Base-by-base conservation (phyloP, 345 rosid genomes). In the Populus alba region DNA sequence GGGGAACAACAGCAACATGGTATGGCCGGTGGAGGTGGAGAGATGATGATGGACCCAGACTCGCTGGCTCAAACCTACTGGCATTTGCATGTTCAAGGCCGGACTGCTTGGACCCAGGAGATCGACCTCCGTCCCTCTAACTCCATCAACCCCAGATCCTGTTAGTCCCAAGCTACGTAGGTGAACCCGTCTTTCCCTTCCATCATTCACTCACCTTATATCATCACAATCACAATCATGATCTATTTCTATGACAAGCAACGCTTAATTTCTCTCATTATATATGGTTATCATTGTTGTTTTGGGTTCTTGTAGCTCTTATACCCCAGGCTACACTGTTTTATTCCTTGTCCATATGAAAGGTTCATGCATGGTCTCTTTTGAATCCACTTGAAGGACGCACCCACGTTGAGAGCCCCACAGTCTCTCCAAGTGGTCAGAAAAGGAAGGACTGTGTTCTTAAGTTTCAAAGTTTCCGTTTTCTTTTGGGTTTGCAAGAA, bases 31-130 rank as follows among this genome's bases (percentile, higher is more conserved):
- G 81, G 78, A 68, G 65, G 22, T 22, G 74, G 53, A 18, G 79
- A 49, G 79, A 78, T 73, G 77, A 85, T 89, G 77, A 87, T 91
- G 98, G 95, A 95, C 86, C 98, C 99, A 0, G 95, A 93, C 81
- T 87, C 88, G 57, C 78, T 93, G 81, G 98, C 99, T 85, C 92
- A 87, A 78, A 93, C 98, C 73, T 95, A 93, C 91, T 95, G 99
- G 99, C 89, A 88, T 59, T 82, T 95, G 70, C 99, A 95, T 74
- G 90, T 87, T 51, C 99, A 95, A 82, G 92, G 94, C 83, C 92
- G 91, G 11, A 80, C 88, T 43, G 92, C 94, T 33, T 95, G 99
- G 99, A 92, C 99, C 66, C 97, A 92, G 66, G 99, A 95, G 87
- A 87, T 95, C 31, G 99, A 93, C 77, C 88, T 95, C 72, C 94